A percentile compares a stretch with the other conserved stretches of the same genome.
Evolutionary conservation across 2,329 filamentous ascomycete genomes (phyloP).

Genomic region (Lecanicillium sp.): DNA sequence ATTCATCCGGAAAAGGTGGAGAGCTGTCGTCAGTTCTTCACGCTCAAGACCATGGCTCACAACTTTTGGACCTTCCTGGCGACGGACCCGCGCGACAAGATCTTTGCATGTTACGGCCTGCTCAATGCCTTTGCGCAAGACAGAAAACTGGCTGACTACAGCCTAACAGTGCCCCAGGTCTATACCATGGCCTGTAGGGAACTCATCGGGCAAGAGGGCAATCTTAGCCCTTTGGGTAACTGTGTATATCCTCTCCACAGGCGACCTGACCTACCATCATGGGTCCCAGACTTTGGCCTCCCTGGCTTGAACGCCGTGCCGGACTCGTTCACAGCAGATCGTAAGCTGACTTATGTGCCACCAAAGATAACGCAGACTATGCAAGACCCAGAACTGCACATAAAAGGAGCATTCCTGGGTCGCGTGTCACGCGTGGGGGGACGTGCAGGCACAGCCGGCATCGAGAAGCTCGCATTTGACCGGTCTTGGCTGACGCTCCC

Average conservation of each 20-base stretch:
- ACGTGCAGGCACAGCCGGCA: conserved; percentile 9
- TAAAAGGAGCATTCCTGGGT: conserved; percentile 12
- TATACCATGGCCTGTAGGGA: conserved; percentile 14
- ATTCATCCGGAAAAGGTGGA: conserved; percentile 2
- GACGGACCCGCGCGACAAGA: conserved; percentile 17
- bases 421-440: conserved; percentile 8
- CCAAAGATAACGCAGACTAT: not conserved
- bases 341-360: conserved; percentile 10
- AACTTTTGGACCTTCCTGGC: conserved; percentile 18
- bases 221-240: conserved; percentile 11
- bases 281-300: conserved; percentile 17
- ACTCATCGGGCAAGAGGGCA: conserved; percentile 13
- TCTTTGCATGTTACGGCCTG: conserved; percentile 17
- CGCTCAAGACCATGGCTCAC: conserved; percentile 10
- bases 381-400: conserved; percentile 4
- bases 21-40: conserved; percentile 10
- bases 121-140: conserved; percentile 14
- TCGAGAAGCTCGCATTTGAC: conserved; percentile 16
- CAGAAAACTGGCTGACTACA: conserved; percentile 13
- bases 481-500: conserved; percentile 14
- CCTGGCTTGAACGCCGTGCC: conserved; percentile 14
- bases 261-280: conserved; percentile 11
- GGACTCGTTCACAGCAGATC: conserved; percentile 13
- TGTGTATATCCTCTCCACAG: conserved; percentile 10
- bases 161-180: conserved; percentile 12